phyloP scores from a whole-genome alignment of 148 eudicot species.

The Cornus suecica region DNA sequence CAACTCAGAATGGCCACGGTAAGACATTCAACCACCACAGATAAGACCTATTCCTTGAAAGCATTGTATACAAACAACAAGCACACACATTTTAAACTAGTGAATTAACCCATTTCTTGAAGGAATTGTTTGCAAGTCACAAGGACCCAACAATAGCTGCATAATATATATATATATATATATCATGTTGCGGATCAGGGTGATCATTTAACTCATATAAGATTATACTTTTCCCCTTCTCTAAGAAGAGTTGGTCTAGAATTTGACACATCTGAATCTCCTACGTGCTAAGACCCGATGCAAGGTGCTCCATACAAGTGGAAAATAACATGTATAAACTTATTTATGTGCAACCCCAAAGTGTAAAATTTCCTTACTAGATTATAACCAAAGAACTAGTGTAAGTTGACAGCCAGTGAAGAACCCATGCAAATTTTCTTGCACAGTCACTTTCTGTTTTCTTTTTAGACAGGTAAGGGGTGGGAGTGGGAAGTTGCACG shows the following conservation, averaged over 20 bases:
- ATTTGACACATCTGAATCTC: too few relatives aligned
- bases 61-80: background rate
- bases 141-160: too few relatives aligned
- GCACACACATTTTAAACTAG: background rate
- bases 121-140: too few relatives aligned
- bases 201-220: too few relatives aligned
- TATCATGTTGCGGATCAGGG: too few relatives aligned
- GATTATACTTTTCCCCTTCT: too few relatives aligned
- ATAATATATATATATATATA: too few relatives aligned
- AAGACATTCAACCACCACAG: background rate
- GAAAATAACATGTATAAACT: too few relatives aligned
- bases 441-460: background rate
- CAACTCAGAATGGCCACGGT: slow-evolving; percentile 3
- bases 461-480: background rate
- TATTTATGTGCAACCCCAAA: too few relatives aligned
- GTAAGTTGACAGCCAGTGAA: slow-evolving; percentile 4
- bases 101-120: too few relatives aligned
- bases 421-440: background rate
- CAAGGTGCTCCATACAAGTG: background rate
- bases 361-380: background rate
- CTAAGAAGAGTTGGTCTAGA: too few relatives aligned
- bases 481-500: background rate
- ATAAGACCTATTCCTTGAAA: slow-evolving; percentile 4
- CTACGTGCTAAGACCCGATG: background rate
- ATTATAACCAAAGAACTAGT: background rate